phyloP scores from a whole-genome alignment of 2,329 filamentous ascomycete species.

The Chaetomiaceae sp. region DNA sequence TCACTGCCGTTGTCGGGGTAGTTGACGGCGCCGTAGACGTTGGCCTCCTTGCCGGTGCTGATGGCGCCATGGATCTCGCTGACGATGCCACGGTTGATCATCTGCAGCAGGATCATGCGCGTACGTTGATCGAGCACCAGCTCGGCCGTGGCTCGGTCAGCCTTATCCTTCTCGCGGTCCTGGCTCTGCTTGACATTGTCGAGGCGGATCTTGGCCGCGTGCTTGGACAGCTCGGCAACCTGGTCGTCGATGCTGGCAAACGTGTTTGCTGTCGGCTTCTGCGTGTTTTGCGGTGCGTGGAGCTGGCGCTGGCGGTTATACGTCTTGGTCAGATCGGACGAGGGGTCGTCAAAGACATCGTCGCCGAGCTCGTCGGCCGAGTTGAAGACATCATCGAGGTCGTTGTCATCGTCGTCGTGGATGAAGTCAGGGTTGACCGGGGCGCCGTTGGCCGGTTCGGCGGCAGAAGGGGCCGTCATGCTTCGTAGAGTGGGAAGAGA shows the following conservation, averaged over 20 bases:
- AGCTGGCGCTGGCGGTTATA: conserved; percentile 80
- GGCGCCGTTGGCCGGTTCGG: conserved; percentile 25
- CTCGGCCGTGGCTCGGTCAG: conserved; percentile 88
- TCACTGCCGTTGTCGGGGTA: conserved; percentile 49
- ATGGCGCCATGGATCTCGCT: conserved; percentile 92
- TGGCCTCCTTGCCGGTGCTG: conserved; percentile 96
- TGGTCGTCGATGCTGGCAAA: conserved; percentile 79
- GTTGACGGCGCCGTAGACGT: conserved; percentile 87
- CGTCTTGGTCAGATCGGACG: conserved; percentile 72
- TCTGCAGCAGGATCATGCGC: conserved; percentile 89
- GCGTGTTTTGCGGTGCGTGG: conserved; percentile 55
- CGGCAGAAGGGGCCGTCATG: background rate
- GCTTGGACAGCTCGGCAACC: conserved; percentile 74
- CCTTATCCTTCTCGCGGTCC: conserved; percentile 71
- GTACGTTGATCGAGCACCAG: conserved; percentile 92
- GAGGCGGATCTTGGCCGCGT: conserved; percentile 80
- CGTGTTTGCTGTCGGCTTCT: conserved; percentile 76
- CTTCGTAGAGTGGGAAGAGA: too few species aligned
- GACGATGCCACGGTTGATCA: conserved; percentile 88
- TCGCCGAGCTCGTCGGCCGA: conserved; percentile 42
- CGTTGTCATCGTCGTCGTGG: conserved; percentile 35
- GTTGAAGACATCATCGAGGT: conserved; percentile 40
- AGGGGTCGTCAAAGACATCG: conserved; percentile 59
- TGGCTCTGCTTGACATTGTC: conserved; percentile 56
- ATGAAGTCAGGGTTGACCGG: conserved; percentile 30